phyloP scores from a whole-genome alignment of 1,284 basidiomycete species.

The Cutaneotrichosporon dermatis region DNA sequence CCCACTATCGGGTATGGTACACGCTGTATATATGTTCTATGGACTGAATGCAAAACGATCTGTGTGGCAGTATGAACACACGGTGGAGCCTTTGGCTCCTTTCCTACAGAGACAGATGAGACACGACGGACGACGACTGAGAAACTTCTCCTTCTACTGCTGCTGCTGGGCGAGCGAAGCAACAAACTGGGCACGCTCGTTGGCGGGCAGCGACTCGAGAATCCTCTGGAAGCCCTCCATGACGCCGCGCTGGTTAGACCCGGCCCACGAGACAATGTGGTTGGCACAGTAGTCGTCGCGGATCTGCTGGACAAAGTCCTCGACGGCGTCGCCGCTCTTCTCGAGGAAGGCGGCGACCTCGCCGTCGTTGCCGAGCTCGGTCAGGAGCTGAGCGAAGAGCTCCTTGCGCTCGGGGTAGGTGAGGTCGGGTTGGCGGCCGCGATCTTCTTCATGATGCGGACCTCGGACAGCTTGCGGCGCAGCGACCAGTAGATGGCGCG shows the following conservation, averaged over 20 bases:
- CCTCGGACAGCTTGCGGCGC: slow-evolving; percentile 56
- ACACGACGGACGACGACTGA: background rate
- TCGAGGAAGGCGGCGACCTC: slow-evolving; percentile 48
- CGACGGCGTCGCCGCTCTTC: slow-evolving; percentile 35
- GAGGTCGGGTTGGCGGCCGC: slow-evolving; percentile 44
- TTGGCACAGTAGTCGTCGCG: slow-evolving; percentile 42
- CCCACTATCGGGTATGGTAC: background rate
- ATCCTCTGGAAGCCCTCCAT: slow-evolving; percentile 43
- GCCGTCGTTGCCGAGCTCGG: slow-evolving; percentile 35
- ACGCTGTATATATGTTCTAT: slow-evolving; percentile 8
- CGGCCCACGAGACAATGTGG: slow-evolving; percentile 39
- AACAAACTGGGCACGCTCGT: slow-evolving; percentile 64
- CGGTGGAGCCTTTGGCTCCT: slow-evolving; percentile 3
- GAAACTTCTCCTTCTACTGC: background rate
- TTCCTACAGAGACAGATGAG: slow-evolving; percentile 6
- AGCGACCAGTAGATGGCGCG: slow-evolving; percentile 95
- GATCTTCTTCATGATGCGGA: slow-evolving; percentile 49
- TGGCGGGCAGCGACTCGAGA: slow-evolving; percentile 62
- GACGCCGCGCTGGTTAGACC: slow-evolving; percentile 43
- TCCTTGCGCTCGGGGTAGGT: slow-evolving; percentile 43
- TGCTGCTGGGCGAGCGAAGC: slow-evolving; percentile 32
- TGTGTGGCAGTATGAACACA: slow-evolving; percentile 8
- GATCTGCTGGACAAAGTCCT: slow-evolving; percentile 35
- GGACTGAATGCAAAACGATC: slow-evolving; percentile 6
- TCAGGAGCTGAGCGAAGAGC: slow-evolving; percentile 37